Evolutionary conservation across 2,329 filamentous ascomycete genomes (phyloP).

Genomic region (Diatrype stigma): DNA sequence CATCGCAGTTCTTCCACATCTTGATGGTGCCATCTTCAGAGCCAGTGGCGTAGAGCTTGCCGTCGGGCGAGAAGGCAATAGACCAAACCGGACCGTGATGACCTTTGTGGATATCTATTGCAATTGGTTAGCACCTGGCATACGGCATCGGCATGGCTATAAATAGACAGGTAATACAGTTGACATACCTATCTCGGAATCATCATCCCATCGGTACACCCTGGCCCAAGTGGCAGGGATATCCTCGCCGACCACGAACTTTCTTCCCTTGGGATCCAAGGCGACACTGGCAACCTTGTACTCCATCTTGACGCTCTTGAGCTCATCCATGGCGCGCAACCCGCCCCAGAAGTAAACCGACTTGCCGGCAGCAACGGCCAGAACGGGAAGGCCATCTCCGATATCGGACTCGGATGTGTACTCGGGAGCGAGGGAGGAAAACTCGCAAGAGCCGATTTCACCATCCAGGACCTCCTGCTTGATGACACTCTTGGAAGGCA

Average conservation of each 20-base stretch:
- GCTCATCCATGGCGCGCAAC: slow-evolving; percentile 58
- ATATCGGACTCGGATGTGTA: slow-evolving; percentile 58
- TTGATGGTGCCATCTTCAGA: slow-evolving; percentile 98
- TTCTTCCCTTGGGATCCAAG: slow-evolving; percentile 74
- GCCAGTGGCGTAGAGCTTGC: slow-evolving; percentile 91
- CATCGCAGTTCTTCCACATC: slow-evolving; percentile 71
- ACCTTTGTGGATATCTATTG: slow-evolving; percentile 82
- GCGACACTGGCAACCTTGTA: slow-evolving; percentile 91
- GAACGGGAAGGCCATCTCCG: slow-evolving; percentile 63
- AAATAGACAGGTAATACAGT: neutral
- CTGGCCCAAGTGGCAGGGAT: slow-evolving; percentile 92
- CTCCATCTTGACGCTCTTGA: slow-evolving; percentile 76
- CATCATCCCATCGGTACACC: slow-evolving; percentile 83
- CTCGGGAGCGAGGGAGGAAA: slow-evolving; percentile 63
- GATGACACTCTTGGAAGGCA: slow-evolving; percentile 70
- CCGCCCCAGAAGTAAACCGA: slow-evolving; percentile 90
- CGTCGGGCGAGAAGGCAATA: slow-evolving; percentile 88
- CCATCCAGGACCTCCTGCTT: slow-evolving; percentile 76
- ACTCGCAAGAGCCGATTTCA: slow-evolving; percentile 86
- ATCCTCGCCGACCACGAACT: slow-evolving; percentile 85
- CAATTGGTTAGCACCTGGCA: slow-evolving; percentile 13
- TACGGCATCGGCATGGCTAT: neutral
- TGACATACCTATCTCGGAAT: slow-evolving; percentile 66
- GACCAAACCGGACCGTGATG: slow-evolving; percentile 98
- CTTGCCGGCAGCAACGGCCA: slow-evolving; percentile 92